Base-by-base conservation (phyloP, 441 rosid genomes). In the Pelargonium citronellum region DNA sequence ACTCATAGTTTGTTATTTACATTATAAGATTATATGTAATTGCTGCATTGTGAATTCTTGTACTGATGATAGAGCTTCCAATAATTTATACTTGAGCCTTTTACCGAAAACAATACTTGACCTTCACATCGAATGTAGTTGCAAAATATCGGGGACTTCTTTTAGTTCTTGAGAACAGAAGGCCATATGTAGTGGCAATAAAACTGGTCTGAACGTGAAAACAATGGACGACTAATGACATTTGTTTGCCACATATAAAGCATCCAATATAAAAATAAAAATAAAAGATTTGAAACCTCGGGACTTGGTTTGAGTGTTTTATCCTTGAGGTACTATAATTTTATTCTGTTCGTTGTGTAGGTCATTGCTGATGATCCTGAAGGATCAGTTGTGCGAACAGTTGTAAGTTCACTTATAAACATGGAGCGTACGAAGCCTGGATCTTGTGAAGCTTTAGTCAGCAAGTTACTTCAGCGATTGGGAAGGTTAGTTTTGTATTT, bases 381-480 rank as follows among this genome's bases (percentile, higher is more conserved):
- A 77, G 92, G 83, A 60, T 74, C 91, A 43, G 77, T 79, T 74
- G 85, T 78, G 69, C 85, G 60, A 51, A 79, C 87, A 67, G 85
- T 89, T 64, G 76, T 77, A 68, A 87, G 78, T 78, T 86, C 96
- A 41, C 85, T 95, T 10, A 53, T 78, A 58, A 81, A 75, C 66
- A 85, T 95, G 92, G 99, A 95, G 81, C 88, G 83, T 11, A 62
- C 68, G 67, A 88, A 80, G 78, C 89, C 95, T 49, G 99, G 97
- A 77, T 89, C 99, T 64, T 83, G 87, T 74, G 98, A 90, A 78
- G 86, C 82, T 68, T 77, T 95, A 67, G 72, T 89, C 39, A 86
- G 89, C 74, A 86, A 68, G 79, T 77, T 95, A 83, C 86, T 92
- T 51, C 89, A 87, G 83, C 87, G 73, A 72, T 74, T 92, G 75